phyloP scores from a whole-genome alignment of 306 rosid genomes.

The Sophora flavescens region DNA sequence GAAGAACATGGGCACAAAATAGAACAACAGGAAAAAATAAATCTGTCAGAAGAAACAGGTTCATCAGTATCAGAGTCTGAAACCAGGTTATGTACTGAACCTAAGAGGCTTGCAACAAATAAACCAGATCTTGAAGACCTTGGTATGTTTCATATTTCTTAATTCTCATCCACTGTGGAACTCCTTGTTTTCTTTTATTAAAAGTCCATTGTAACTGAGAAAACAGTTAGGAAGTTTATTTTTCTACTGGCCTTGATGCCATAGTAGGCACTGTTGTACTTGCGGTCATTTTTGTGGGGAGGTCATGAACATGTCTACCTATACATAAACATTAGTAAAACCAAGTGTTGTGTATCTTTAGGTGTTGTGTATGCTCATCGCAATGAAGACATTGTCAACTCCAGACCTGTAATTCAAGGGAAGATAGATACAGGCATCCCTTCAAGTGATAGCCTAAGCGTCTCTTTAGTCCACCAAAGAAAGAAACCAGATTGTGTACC shows the following conservation, averaged over 20 bases:
- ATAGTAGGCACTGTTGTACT: neutral
- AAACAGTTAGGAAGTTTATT: constrained; percentile 15
- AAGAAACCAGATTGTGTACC: constrained; percentile 45
- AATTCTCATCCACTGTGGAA: constrained; percentile 8
- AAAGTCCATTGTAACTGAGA: constrained; percentile 18
- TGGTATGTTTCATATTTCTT: constrained; percentile 58
- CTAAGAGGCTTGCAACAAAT: constrained; percentile 46
- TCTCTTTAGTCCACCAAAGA: constrained; percentile 40
- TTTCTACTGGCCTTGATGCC: constrained; percentile 6
- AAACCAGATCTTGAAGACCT: constrained; percentile 70
- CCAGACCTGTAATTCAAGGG: constrained; percentile 56
- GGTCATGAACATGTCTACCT: constrained; percentile 12
- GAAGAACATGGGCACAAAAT: constrained; percentile 35
- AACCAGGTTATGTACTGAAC: constrained; percentile 45
- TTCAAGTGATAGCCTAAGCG: constrained; percentile 42
- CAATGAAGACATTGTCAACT: constrained; percentile 82
- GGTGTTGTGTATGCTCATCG: constrained; percentile 89
- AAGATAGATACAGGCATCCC: constrained; percentile 38
- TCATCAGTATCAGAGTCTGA: constrained; percentile 49
- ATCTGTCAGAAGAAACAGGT: constrained; percentile 50
- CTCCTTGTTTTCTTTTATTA: constrained; percentile 21
- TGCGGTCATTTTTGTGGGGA: constrained; percentile 17
- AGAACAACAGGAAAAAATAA: constrained; percentile 43
- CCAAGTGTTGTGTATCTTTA: constrained; percentile 37
- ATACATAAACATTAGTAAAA: constrained; percentile 24